phyloP scores from a whole-genome alignment of 2,329 filamentous ascomycete genomes.

The Neopestalotiopsis clavispora region DNA sequence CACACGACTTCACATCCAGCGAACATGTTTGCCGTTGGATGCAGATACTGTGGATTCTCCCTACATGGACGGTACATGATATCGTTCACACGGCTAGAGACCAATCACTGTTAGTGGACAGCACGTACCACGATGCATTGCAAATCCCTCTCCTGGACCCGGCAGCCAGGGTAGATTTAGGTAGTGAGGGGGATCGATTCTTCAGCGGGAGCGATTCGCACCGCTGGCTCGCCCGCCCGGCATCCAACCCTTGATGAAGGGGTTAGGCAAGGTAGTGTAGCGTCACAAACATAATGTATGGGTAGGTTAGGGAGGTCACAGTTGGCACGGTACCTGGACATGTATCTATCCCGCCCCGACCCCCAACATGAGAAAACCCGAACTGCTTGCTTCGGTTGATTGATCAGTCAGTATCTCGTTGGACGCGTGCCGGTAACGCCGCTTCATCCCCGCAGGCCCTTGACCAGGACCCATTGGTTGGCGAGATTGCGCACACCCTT shows the following conservation, averaged over 20 bases:
- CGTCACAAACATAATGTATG: not conserved
- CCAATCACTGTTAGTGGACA: not conserved
- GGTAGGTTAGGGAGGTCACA: not conserved
- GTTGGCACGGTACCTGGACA: not conserved
- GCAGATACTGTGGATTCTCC: not conserved
- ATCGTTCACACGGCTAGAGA: not conserved
- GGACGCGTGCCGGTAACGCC: constrained; percentile 4
- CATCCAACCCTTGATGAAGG: not conserved
- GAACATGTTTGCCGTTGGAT: not conserved
- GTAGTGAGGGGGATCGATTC: not conserved
- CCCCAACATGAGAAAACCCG: not conserved
- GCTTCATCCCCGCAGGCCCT: constrained; percentile 1
- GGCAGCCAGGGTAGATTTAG: not conserved
- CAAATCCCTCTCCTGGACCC: not conserved
- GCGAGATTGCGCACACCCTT: constrained; percentile 8
- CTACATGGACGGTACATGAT: not conserved
- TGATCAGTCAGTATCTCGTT: not conserved
- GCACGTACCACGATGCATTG: not conserved
- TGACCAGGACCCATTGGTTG: constrained; percentile 10
- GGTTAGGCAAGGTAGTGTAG: not conserved
- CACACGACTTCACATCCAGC: not conserved
- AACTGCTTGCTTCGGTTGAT: not conserved
- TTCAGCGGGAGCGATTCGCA: constrained; percentile 14
- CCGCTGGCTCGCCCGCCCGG: not conserved
- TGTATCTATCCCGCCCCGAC: not conserved